phyloP scores from a whole-genome alignment of 805 yeast genomes.

The Sugiyamaella lignohabitans region DNA sequence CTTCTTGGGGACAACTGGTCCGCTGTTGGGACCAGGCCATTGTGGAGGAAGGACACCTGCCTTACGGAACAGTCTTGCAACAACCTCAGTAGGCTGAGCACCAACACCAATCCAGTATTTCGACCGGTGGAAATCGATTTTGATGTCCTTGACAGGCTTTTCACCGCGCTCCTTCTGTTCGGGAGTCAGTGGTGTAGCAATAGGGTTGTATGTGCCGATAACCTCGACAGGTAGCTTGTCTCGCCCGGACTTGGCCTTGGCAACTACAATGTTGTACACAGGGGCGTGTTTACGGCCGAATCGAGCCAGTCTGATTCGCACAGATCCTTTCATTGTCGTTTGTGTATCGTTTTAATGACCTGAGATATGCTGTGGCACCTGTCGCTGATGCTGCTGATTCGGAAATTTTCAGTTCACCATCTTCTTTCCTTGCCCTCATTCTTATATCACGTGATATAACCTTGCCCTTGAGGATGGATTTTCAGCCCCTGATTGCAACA shows the following conservation, averaged over 20 bases:
- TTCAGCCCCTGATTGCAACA: too few relatives aligned
- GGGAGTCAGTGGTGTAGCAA: slow-evolving; percentile 61
- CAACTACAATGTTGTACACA: slow-evolving; percentile 84
- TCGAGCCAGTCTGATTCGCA: slow-evolving; percentile 84
- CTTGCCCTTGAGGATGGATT: too few relatives aligned
- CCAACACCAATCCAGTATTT: slow-evolving; percentile 98
- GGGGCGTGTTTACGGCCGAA: slow-evolving; percentile 89
- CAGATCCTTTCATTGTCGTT: slow-evolving; percentile 53
- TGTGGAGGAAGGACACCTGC: slow-evolving; percentile 48
- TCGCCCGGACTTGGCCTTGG: slow-evolving; percentile 68
- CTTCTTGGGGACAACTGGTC: slow-evolving; percentile 19
- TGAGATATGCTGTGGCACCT: too few relatives aligned
- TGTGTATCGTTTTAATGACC: neutral
- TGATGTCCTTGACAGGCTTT: slow-evolving; percentile 67
- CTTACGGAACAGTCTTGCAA: slow-evolving; percentile 66
- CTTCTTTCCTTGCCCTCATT: too few relatives aligned
- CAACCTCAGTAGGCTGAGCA: slow-evolving; percentile 86
- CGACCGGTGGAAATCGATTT: slow-evolving; percentile 79
- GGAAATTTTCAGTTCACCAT: too few relatives aligned
- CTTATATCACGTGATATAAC: too few relatives aligned
- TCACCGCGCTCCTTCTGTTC: slow-evolving; percentile 51
- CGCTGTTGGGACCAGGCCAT: slow-evolving; percentile 32
- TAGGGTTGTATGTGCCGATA: slow-evolving; percentile 86
- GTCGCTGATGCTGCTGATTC: too few relatives aligned
- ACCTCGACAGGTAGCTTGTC: slow-evolving; percentile 90